Evolutionary conservation across 2,329 filamentous ascomycete species (phyloP), one percentile per base, ranked within the genome.

Genomic region (Microcyclospora tardicrescens): DNA sequence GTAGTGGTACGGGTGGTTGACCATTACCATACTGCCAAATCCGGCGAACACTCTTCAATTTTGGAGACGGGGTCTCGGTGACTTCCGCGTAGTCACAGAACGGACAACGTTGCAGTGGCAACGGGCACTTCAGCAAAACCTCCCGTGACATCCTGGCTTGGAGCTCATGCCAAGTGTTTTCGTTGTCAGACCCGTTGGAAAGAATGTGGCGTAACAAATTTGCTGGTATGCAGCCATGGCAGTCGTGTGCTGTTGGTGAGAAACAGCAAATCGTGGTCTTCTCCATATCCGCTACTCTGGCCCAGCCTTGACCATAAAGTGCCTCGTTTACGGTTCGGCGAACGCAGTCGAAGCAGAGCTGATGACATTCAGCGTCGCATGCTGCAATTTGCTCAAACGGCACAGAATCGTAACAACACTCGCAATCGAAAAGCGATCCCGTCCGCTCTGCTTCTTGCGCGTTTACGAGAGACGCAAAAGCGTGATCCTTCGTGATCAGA

Each of bases 31-130:
- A 49, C 16, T 45, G 35, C 41, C 44, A 51, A 11, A 56, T 40
- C 12, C 43, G 46, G 32, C 38, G 38, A 12, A 43, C 43, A 34
- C 44, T 43, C 30, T 46, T 44, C 6, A 56, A 36, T 28, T 38
- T 36, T 10, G 48, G 36, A 15, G 38, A 16, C 1, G 54, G 49
- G 13, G 62, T 51, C 32, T 68, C 63, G 59, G 95, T 85, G 16
- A 86, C 71, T 65, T 96, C 91, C 27, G 85, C 85, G 55, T 96
- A 98, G 48, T 71, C 72, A 67, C 89, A 98, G 56, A 93, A 95
- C 0, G 87, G 86, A 53, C 91, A 96, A 30, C 79, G 78, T 35
- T 91, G 70, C 2, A 96, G 72, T 2, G 82, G 79, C 6, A 94
- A 62, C 15, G 76, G 72, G 16, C 81, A 83, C 40, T 81, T 78